phyloP scores from a whole-genome alignment of 1,139 yeast genomes.

The Barnettozyma hawaiiensis region DNA sequence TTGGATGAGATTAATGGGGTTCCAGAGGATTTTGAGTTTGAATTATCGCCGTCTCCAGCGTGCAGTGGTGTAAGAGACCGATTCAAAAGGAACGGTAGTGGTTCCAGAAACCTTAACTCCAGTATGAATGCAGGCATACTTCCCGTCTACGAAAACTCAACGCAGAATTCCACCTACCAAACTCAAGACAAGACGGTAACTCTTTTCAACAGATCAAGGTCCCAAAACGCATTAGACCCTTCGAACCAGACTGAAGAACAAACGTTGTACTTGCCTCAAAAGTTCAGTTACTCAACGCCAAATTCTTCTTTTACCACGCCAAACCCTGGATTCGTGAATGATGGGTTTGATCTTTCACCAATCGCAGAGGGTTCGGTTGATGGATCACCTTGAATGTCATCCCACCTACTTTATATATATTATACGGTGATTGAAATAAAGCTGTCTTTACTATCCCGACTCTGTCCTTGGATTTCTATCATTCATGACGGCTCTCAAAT shows the following conservation, averaged over 20 bases:
- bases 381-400: conserved; percentile 16
- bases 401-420: no score
- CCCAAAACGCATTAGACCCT: conserved; percentile 12
- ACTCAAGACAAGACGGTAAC: conserved; percentile 52
- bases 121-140: background rate
- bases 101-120: conserved; percentile 13
- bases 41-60: conserved; percentile 23
- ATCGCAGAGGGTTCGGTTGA: conserved; percentile 24
- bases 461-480: background rate
- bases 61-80: background rate
- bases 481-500: conserved; percentile 16
- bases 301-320: conserved; percentile 21
- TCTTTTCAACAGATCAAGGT: conserved; percentile 33
- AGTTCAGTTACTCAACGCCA: conserved; percentile 19
- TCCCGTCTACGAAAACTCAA: conserved; percentile 24
- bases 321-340: conserved; percentile 16
- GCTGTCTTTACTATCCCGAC: background rate
- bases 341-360: conserved; percentile 22
- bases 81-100: background rate
- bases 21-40: conserved; percentile 57
- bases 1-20: conserved; percentile 34
- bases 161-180: conserved; percentile 43
- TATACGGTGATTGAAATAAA: no score
- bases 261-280: background rate
- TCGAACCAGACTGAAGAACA: background rate